These are phyloP conservation scores for Ceratobasidium sp. DNA, from an alignment of 1,284 basidiomycete genomes.

Conservation along the genomic window DNA sequence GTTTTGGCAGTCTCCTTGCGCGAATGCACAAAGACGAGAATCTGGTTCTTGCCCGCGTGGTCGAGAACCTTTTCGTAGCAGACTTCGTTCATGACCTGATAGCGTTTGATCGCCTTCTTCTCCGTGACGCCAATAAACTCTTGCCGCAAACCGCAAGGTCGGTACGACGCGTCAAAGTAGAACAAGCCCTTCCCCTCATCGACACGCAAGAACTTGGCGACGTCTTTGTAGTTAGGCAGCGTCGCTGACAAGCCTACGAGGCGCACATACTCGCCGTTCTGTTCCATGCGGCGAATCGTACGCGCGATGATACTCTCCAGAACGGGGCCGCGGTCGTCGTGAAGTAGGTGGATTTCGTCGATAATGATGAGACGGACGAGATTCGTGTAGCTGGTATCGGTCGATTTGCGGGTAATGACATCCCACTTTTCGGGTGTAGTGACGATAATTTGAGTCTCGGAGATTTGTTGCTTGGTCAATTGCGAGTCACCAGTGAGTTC, in stretches of 20 bases:
- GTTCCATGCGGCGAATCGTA: constrained; percentile 95
- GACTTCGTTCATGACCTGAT: constrained; percentile 98
- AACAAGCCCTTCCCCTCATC: constrained; percentile 94
- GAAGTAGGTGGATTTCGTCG: constrained; percentile 97
- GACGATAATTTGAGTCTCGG: constrained; percentile 98
- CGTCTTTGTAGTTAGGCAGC: constrained; percentile 97
- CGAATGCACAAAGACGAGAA: constrained; percentile 97
- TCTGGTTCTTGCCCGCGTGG: constrained; percentile 91
- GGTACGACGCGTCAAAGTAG: constrained; percentile 95
- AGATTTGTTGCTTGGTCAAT: constrained; percentile 98
- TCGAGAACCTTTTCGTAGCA: constrained; percentile 99
- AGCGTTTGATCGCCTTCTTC: constrained; percentile 99
- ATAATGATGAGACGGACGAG: constrained; percentile 97
- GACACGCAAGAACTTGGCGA: constrained; percentile 98
- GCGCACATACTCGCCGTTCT: constrained; percentile 91
- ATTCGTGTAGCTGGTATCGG: constrained; percentile 97
- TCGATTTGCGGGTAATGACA: constrained; percentile 97
- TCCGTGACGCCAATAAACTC: constrained; percentile 99
- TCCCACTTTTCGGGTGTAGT: constrained; percentile 99
- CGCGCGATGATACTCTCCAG: constrained; percentile 93
- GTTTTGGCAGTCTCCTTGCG: constrained; percentile 99
- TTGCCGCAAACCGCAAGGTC: constrained; percentile 95
- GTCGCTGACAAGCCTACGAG: constrained; percentile 97
- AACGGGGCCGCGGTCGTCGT: constrained; percentile 98
- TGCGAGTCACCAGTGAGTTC: constrained; percentile 98